Evolutionary conservation across 768 basidiomycete species (phyloP), one percentile per base, ranked within the genome.

Genomic region (Bullera alba): DNA sequence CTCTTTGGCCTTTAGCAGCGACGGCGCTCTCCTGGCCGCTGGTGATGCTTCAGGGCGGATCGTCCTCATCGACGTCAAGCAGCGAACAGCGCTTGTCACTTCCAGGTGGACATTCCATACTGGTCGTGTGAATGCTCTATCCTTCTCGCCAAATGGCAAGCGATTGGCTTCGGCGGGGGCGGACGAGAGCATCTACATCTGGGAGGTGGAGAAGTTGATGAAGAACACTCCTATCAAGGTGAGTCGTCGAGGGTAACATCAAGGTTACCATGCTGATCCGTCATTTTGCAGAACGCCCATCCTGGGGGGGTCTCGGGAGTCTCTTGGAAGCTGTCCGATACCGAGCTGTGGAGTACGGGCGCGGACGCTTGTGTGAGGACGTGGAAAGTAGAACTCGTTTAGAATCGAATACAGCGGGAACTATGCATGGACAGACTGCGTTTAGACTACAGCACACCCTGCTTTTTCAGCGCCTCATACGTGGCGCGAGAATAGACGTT

Each of bases 401-500:
- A 39, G 37, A 39, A 7, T n/a, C n/a, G n/a, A n/a, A n/a, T n/a
- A n/a, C n/a, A n/a, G n/a, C n/a, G n/a, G n/a, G n/a, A n/a, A n/a
- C 8, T n/a, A 34, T 34, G 32, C n/a, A 8, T 34, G 32, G 8
- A 34, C 32, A 8, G 32, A 34, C 32, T 8, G n/a, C 32, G 8
- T 34, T 8, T 34, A 34, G n/a, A 8, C 48, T 63, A 74, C 34
- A 92, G 86, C 50, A 93, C 76, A 50, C 91, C 92, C 70, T 96
- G 92, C 75, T 91, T 89, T 78, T 91, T 93, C 60, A 95, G 77
- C 66, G 93, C 89, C 62, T 93, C 89, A 67, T 91, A 96, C n/a
- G 89, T 93, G 78, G 95, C 95, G 65, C 84, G 83, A 74, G 91
- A 91, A 74, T 97, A 96, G 43, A 97, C 95, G 62, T 99, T 97